A percentile compares a stretch with the other conserved stretches of the same genome.
Evolutionary conservation across 805 yeast species (phyloP).

Genomic region (Lachancea nothofagi): DNA sequence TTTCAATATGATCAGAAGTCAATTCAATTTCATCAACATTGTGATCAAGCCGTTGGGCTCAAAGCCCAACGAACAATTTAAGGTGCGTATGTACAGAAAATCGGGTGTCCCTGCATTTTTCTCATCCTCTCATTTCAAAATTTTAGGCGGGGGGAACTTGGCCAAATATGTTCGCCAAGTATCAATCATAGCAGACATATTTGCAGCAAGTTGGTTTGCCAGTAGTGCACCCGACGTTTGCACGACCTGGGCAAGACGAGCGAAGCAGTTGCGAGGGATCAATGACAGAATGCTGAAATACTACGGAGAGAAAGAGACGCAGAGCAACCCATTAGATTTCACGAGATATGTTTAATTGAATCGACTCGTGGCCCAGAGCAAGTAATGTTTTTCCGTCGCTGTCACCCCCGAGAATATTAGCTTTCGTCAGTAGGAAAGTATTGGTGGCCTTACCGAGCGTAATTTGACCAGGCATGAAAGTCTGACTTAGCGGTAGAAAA

Average conservation of each 20-base stretch:
- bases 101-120: slow-evolving; percentile 72
- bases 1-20: slow-evolving; percentile 65
- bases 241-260: slow-evolving; percentile 17
- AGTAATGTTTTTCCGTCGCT: too few species aligned
- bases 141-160: slow-evolving; percentile 54
- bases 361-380: too few species aligned
- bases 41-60: slow-evolving; percentile 61
- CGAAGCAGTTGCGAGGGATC: slow-evolving; percentile 7
- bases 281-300: not conserved
- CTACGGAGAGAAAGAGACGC: not conserved
- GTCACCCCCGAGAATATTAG: too few species aligned
- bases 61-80: slow-evolving; percentile 37
- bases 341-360: not conserved
- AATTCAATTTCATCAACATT: slow-evolving; percentile 76
- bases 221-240: slow-evolving; percentile 17
- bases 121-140: slow-evolving; percentile 70
- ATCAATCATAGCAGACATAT: slow-evolving; percentile 59
- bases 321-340: not conserved
- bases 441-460: too few species aligned
- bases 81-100: slow-evolving; percentile 58
- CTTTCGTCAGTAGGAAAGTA: too few species aligned
- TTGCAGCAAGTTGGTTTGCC: slow-evolving; percentile 68
- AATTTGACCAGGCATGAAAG: too few species aligned
- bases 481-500: too few species aligned
- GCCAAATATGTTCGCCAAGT: slow-evolving; percentile 62